These are phyloP conservation scores for Arxiozyma slooffiae DNA, from an alignment of 1,139 yeast genomes.

Conservation along the genomic window DNA sequence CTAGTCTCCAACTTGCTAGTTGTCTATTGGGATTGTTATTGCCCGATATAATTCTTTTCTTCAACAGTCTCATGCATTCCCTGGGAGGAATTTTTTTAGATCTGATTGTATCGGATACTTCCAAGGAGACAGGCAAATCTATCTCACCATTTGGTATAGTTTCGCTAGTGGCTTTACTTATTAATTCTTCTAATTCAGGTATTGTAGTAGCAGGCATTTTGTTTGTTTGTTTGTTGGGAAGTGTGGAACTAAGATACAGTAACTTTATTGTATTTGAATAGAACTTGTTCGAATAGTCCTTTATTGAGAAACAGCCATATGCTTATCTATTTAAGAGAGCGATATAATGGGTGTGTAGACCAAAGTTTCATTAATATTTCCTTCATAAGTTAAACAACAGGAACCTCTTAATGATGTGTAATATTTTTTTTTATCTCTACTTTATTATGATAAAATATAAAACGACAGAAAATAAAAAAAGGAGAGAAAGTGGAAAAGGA, in stretches of 20 bases:
- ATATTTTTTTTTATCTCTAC: too few relatives aligned
- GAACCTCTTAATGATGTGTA: too few relatives aligned
- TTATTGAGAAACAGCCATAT: too few relatives aligned
- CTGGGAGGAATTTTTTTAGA: conserved; percentile 74
- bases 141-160: conserved; percentile 86
- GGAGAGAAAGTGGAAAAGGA: too few relatives aligned
- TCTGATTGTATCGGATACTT: conserved; percentile 78
- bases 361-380: too few relatives aligned
- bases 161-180: conserved; percentile 77
- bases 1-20: conserved; percentile 60
- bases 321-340: too few relatives aligned
- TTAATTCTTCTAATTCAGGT: conserved; percentile 50
- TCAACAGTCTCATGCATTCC: conserved; percentile 75
- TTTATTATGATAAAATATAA: too few relatives aligned
- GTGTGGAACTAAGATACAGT: too few relatives aligned
- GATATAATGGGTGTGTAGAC: too few relatives aligned
- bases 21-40: conserved; percentile 68
- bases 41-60: conserved; percentile 56
- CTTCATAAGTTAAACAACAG: too few relatives aligned
- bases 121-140: conserved; percentile 62
- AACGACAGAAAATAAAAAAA: too few relatives aligned
- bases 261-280: too few relatives aligned
- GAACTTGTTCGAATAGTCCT: not conserved
- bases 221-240: not conserved
- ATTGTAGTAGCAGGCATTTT: conserved; percentile 29